Evolutionary conservation across 148 eudicot species (phyloP).

Genomic region (Persicaria tinctoria): DNA sequence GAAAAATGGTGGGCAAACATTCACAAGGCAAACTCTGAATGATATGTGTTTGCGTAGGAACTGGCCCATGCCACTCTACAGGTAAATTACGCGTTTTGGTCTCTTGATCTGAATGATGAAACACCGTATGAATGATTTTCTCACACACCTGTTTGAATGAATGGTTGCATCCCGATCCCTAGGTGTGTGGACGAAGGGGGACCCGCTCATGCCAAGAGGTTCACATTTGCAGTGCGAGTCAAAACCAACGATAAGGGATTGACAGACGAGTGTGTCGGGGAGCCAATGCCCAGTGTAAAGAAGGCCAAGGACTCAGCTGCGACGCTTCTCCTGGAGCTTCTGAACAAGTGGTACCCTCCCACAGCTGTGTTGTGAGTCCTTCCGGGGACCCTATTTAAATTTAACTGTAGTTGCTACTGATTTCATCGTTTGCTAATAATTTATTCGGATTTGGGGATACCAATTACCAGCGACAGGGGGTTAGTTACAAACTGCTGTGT

Average conservation of each 20-base stretch:
- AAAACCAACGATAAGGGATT: slow-evolving; percentile 81
- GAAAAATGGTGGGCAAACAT: slow-evolving; percentile 56
- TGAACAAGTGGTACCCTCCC: slow-evolving; percentile 52
- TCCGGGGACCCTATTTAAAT: background rate
- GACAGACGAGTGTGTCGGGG: slow-evolving; percentile 96
- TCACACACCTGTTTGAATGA: background rate
- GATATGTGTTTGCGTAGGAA: slow-evolving; percentile 93
- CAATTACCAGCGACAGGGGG: too few relatives aligned
- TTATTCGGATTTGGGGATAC: too few relatives aligned
- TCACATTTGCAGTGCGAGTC: slow-evolving; percentile 79
- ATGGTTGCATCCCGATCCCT: background rate
- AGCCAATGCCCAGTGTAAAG: slow-evolving; percentile 98
- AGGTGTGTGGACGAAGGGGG: slow-evolving; percentile 98
- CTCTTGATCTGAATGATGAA: background rate
- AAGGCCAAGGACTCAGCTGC: slow-evolving; percentile 98
- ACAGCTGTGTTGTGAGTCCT: slow-evolving; percentile 1
- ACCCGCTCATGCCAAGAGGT: slow-evolving; percentile 94
- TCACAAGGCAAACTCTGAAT: slow-evolving; percentile 91
- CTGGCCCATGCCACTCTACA: slow-evolving; percentile 98
- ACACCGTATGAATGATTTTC: background rate
- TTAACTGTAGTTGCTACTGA: too few relatives aligned
- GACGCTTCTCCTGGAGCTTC: slow-evolving; percentile 75
- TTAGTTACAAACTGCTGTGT: too few relatives aligned
- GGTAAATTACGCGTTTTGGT: slow-evolving; percentile 27
- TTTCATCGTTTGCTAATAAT: too few relatives aligned